These are phyloP conservation scores for Phanerochaete sordida DNA, from an alignment of 768 basidiomycete genomes.

Conservation along the genomic window DNA sequence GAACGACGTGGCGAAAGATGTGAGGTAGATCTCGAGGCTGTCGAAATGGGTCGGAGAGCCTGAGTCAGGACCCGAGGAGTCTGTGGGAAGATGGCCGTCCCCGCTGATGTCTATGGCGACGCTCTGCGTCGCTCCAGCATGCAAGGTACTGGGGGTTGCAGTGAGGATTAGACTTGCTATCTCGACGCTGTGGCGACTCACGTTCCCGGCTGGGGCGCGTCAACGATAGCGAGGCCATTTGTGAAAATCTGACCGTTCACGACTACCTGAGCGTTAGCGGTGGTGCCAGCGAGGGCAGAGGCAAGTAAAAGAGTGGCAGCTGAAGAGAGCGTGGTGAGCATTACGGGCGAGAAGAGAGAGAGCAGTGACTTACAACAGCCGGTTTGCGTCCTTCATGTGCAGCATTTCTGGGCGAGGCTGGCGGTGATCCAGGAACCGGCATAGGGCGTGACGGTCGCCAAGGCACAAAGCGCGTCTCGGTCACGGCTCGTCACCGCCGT, in stretches of 20 bases:
- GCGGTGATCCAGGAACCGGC: not conserved
- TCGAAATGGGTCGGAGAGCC: conserved; percentile 34
- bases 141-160: conserved; percentile 26
- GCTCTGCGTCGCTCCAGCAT: conserved; percentile 27
- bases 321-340: conserved; percentile 20
- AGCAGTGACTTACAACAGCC: not conserved
- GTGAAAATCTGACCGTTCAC: conserved; percentile 29
- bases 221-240: conserved; percentile 32
- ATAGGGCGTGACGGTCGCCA: conserved; percentile 10
- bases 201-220: conserved; percentile 25
- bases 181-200: too few relatives aligned
- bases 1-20: conserved; percentile 34
- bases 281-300: not conserved
- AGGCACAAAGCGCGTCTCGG: conserved; percentile 4
- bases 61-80: conserved; percentile 33
- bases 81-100: conserved; percentile 37
- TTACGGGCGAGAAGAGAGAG: not conserved
- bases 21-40: conserved; percentile 42
- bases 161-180: too few relatives aligned
- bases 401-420: not conserved
- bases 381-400: not conserved
- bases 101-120: conserved; percentile 37
- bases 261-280: conserved; percentile 19
- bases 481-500: not conserved
- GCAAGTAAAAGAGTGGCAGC: conserved; percentile 10